Conservation (phyloP, 1,139 yeast species). For the Candida sanyaensis region DNA sequence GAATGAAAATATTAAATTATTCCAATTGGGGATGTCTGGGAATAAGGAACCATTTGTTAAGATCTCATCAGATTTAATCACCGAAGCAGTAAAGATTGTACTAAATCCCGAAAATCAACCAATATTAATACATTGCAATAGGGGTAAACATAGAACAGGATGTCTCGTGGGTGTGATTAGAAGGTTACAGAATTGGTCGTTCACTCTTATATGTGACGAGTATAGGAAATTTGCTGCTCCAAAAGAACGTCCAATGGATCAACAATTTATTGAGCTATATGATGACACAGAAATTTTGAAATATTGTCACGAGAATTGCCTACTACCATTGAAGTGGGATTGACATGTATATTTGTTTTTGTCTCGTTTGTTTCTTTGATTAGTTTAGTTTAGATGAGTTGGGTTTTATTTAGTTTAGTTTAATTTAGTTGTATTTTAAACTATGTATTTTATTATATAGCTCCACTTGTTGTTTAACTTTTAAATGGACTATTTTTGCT, state of each 20-base stretch:
- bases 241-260: constrained; percentile 92
- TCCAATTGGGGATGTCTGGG: constrained; percentile 92
- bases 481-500: constrained; percentile 14
- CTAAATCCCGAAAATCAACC: constrained; percentile 88
- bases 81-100: constrained; percentile 79
- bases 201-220: constrained; percentile 92
- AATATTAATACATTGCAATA: constrained; percentile 85
- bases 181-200: constrained; percentile 86
- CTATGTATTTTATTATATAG: background rate
- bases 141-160: constrained; percentile 97
- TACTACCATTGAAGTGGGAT: constrained; percentile 74
- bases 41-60: constrained; percentile 94
- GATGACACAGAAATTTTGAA: constrained; percentile 61
- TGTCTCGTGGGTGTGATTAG: constrained; percentile 92
- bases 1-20: constrained; percentile 62
- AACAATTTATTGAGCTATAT: constrained; percentile 89
- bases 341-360: constrained; percentile 9
- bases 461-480: background rate
- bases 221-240: constrained; percentile 94
- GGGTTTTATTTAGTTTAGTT: background rate
- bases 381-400: background rate
- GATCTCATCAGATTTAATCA: constrained; percentile 73
- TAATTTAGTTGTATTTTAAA: background rate
- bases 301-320: constrained; percentile 50
- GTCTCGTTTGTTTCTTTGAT: background rate